Base-by-base conservation (phyloP, 371 early-diverging fungal species). In the Mucor velutinosus region DNA sequence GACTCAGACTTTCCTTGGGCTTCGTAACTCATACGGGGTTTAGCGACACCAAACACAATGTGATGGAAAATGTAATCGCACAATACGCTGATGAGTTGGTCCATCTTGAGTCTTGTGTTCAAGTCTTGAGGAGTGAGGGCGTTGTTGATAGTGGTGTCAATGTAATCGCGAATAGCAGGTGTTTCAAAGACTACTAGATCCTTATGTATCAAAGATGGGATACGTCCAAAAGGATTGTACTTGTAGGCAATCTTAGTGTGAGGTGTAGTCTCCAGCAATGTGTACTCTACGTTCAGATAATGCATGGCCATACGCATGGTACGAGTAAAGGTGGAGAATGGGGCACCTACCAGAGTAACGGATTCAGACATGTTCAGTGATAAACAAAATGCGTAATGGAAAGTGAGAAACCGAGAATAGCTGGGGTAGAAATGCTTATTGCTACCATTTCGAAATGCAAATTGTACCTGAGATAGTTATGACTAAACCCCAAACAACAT, bases 141-240 rank as follows among this genome's bases (percentile, higher is more conserved):
- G 12, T 55, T 29, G 5, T 53, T 51, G 27, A 62, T 53, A 17
- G 14, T 37, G 8, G 39, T 29, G 60, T 80, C 81, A 21, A 80
- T 66, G 32, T 69, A 80, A 15, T 62, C 65, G 17, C 73, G 68
- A 51, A 80, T 80, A 14, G 72, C 73, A 3, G 65, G 19, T 7
- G 78, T 67, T 56, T 80, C 81, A 62, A 72, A 68, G 27, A 78
- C 63, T 0, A 63, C 47, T 8, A 45, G 35, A 12, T 64, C 67
- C 3, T 70, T 64, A 39, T 70, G 67, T 15, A 76, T 32, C 4
- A 78, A 19, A 15, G 78, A 70, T 21, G 81, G 81, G 4, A 80
- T 64, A 25, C 76, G 72, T 39, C 81, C 78, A 73, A 80, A 80
- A 4, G 78, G 72, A 43, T 76, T 74, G 53, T 78, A 71, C 53